Evolutionary conservation across 805 yeast species (phyloP), one percentile per base, ranked within the genome.

Genomic region (Starmerella cellae): DNA sequence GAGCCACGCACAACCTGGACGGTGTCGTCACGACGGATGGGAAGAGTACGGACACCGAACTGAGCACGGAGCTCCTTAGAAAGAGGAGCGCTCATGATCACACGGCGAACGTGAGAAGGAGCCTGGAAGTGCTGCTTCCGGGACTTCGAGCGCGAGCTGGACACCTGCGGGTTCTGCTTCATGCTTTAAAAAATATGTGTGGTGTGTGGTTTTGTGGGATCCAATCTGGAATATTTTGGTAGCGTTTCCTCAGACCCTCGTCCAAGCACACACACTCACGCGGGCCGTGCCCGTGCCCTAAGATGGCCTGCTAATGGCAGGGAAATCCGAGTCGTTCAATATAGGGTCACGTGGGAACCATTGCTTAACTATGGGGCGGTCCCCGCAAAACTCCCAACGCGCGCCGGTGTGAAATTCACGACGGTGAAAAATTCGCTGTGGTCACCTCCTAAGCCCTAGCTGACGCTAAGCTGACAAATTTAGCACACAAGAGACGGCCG

Each of bases 61-160:
- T 91, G 79, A 70, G 80, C 93, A 70, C 93, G 81, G 72, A 91
- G 82, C 76, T 91, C 98, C 79, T 91, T 91, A 62, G 97, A 88
- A 66, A 91, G 79, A 64, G 97, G 96, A 68, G 98, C 97, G 64
- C 96, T 82, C 79, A 91, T 74, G 69, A 91, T 73, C 59, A 70
- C 73, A 75, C 97, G 83, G 75, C 96, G 83, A 65, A 74, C 83
- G 59, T 88, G 80, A 57, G 98, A 88, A 64, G 97, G 93, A 60
- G 98, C 93, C 64, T 74, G 75, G 88, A 91, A 91, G 81, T 91
- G 82, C 71, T 97, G 97, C 83, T 91, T 91, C 82, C 98, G 87
- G 70, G 96, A 77, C 81, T 91, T 91, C 71, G 94, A 82, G 78
- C 98, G 91, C 68, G 95, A 87, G 69, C 94, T 79, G 64, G 98